Base-by-base conservation (phyloP, 805 yeast species). In the Cyberlindnera bimundalis region DNA sequence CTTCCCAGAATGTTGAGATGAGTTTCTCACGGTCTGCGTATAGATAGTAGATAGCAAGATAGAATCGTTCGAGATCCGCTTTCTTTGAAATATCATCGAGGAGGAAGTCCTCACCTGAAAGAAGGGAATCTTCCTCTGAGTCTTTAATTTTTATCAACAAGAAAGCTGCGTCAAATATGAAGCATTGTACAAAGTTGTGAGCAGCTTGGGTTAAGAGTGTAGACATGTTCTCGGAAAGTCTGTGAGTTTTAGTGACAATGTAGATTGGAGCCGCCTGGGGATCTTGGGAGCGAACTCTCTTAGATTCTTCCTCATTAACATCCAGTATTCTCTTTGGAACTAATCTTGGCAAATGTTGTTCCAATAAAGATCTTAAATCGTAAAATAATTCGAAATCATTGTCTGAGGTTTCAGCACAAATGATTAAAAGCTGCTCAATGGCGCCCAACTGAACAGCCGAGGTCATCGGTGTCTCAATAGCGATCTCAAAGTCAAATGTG, bases 51-150 rank as follows among this genome's bases (percentile, higher is more conserved):
- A 87, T 69, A 3, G 91, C 73, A 48, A 90, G 57, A 55, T 87
- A 90, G 54, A 91, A 86, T 46, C 96, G 71, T 59, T 93, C 99
- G 28, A 93, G 65, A 48, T 93, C 97, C 1, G 91, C 86, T 51
- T 81, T 79, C 19, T 82, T 78, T 1, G 87, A 73, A 15, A 84
- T 70, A 38, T 72, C 79, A 47, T 81, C 87, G 28, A 82, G 61
- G 42, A 77, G 71, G 16, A 79, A 61, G 28, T 70, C 74, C 40
- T 74, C 78, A 15, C 71, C 71, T 0, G 88, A 79, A 15, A 84
- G 59, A 16, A 84, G 55, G 21, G 79, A 73, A 56, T 84, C 91
- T 53, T 84, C 91, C 58, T 84, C 91, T 10, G 76, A 75, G 52
- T 84, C 88, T 48, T 86, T 73, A 32, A 84, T 69, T 50, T 74